phyloP scores from a whole-genome alignment of 2,329 filamentous ascomycete species.

The Aspergillus texensis region DNA sequence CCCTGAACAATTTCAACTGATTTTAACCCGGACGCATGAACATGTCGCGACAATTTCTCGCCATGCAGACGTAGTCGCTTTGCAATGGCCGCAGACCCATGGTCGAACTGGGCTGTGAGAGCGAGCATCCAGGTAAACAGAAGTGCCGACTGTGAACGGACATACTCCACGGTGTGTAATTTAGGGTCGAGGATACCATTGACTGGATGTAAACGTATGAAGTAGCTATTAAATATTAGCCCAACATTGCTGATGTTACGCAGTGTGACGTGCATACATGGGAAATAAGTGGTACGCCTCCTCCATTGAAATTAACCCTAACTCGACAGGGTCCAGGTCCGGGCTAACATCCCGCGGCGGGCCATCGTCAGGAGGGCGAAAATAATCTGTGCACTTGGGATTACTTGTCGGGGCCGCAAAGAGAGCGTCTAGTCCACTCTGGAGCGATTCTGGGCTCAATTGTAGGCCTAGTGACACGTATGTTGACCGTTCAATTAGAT shows the following conservation, averaged over 20 bases:
- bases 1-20: conserved; percentile 36
- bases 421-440: conserved; percentile 25
- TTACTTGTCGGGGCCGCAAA: not conserved
- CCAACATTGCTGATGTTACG: not conserved
- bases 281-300: conserved; percentile 30
- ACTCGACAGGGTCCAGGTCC: conserved; percentile 32
- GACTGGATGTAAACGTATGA: conserved; percentile 29
- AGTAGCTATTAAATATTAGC: conserved; percentile 23
- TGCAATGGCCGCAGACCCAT: conserved; percentile 22
- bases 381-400: conserved; percentile 23
- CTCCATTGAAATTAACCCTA: conserved; percentile 33
- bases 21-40: conserved; percentile 32
- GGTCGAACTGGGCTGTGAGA: conserved; percentile 33
- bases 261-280: conserved; percentile 21
- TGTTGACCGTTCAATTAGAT: conserved; percentile 22
- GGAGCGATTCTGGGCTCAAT: conserved; percentile 21
- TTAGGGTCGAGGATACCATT: conserved; percentile 35
- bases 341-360: conserved; percentile 28
- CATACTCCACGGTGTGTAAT: conserved; percentile 31
- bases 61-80: conserved; percentile 31
- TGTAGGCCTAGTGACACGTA: conserved; percentile 30
- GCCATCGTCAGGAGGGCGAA: conserved; percentile 13
- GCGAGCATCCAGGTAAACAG: conserved; percentile 37
- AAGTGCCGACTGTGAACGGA: conserved; percentile 29
- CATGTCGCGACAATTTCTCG: conserved; percentile 31